Conservation (phyloP, 805 yeast genomes). For the Grigorovia yakushimaensis region DNA sequence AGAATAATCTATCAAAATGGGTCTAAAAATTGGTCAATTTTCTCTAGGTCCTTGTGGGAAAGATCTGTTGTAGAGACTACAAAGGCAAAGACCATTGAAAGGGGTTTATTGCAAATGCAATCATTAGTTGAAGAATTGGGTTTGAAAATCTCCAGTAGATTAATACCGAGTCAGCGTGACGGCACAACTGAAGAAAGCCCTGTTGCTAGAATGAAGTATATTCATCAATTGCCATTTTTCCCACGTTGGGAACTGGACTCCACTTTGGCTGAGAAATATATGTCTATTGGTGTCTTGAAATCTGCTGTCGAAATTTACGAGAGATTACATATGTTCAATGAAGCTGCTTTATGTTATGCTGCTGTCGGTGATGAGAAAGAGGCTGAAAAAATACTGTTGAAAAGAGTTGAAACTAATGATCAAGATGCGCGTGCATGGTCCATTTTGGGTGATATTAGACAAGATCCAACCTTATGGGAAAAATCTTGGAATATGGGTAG, state of each 20-base stretch:
- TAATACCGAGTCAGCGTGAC: slow-evolving; percentile 34
- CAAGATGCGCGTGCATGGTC: slow-evolving; percentile 76
- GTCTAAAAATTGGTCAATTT: slow-evolving; percentile 53
- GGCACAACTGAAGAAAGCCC: slow-evolving; percentile 24
- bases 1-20: slow-evolving; percentile 51
- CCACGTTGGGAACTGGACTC: slow-evolving; percentile 84
- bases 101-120: slow-evolving; percentile 90
- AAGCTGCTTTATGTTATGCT: slow-evolving; percentile 85
- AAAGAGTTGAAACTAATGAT: slow-evolving; percentile 47
- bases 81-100: slow-evolving; percentile 77
- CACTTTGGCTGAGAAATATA: slow-evolving; percentile 71
- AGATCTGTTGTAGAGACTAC: slow-evolving; percentile 75
- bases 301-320: slow-evolving; percentile 87
- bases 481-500: slow-evolving; percentile 81
- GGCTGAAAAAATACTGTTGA: slow-evolving; percentile 51
- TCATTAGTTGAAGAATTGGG: slow-evolving; percentile 85
- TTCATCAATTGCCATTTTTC: slow-evolving; percentile 65
- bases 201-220: slow-evolving; percentile 51
- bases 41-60: slow-evolving; percentile 79
- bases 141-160: slow-evolving; percentile 47
- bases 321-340: slow-evolving; percentile 63
- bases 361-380: slow-evolving; percentile 64
- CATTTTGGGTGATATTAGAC: slow-evolving; percentile 75
- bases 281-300: slow-evolving; percentile 74
- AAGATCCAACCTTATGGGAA: slow-evolving; percentile 68